A percentile compares a stretch with the other conserved stretches of the same genome.
These are phyloP conservation scores for Fusarium temperatum DNA, from an alignment of 2,329 filamentous ascomycete genomes.

Conservation along the genomic window DNA sequence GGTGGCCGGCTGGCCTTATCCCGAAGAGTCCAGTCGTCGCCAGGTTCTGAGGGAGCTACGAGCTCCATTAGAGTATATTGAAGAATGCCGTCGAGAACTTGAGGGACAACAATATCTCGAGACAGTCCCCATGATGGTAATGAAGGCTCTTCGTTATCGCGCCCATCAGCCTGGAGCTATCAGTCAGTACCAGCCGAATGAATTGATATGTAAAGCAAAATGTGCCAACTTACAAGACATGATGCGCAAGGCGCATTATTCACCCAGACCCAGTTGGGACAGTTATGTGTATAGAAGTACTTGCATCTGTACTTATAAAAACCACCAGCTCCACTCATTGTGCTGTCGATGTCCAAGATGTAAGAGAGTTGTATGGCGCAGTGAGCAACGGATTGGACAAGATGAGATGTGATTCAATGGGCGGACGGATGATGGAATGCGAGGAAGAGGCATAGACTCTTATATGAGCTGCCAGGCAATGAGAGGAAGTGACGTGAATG, in stretches of 20 bases:
- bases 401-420: conserved; percentile 22
- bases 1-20: conserved; percentile 44
- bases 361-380: conserved; percentile 3
- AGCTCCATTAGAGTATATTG: conserved; percentile 60
- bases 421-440: conserved; percentile 13
- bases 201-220: background rate
- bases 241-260: conserved; percentile 59
- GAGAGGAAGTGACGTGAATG: conserved; percentile 38
- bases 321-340: conserved; percentile 51
- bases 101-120: conserved; percentile 57
- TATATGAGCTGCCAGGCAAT: conserved; percentile 38
- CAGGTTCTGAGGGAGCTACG: conserved; percentile 49
- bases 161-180: conserved; percentile 57
- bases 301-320: conserved; percentile 66
- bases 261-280: conserved; percentile 64
- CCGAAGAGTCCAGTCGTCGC: conserved; percentile 51
- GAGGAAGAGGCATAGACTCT: conserved; percentile 30
- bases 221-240: conserved; percentile 56
- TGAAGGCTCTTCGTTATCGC: conserved; percentile 53
- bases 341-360: conserved; percentile 18
- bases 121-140: conserved; percentile 44
- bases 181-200: conserved; percentile 22
- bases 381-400: conserved; percentile 5
- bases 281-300: conserved; percentile 62
- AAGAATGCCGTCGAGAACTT: conserved; percentile 55